A percentile compares a stretch with the other conserved stretches of the same genome.
Evolutionary conservation across 2,329 filamentous ascomycete species (phyloP).

Genomic region (Chaetomiaceae sp.): DNA sequence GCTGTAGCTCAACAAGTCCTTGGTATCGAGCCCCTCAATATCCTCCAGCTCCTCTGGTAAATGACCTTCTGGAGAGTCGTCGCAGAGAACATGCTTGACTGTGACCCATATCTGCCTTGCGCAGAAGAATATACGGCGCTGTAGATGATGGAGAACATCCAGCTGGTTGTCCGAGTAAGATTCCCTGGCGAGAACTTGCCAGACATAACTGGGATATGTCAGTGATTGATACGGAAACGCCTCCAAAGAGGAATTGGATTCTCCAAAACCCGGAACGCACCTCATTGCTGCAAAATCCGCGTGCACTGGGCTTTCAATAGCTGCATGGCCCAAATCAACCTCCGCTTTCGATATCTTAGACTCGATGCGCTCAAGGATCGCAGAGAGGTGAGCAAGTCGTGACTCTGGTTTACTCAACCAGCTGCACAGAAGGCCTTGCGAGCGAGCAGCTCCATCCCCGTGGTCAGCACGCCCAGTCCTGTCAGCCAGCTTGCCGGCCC

Average conservation of each 20-base stretch:
- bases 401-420: constrained; percentile 45
- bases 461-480: constrained; percentile 82
- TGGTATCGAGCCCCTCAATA: constrained; percentile 68
- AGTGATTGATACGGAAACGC: constrained; percentile 1
- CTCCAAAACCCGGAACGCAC: constrained; percentile 35
- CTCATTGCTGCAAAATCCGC: constrained; percentile 64
- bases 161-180: constrained; percentile 38
- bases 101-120: constrained; percentile 71
- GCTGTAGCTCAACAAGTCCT: constrained; percentile 88
- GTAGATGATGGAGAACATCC: constrained; percentile 38
- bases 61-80: constrained; percentile 91
- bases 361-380: constrained; percentile 59
- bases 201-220: constrained; percentile 42
- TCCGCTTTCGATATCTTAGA: constrained; percentile 60
- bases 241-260: background rate
- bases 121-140: constrained; percentile 53
- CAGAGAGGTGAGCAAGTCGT: constrained; percentile 49
- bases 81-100: constrained; percentile 75
- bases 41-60: constrained; percentile 72
- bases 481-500: constrained; percentile 56
- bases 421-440: constrained; percentile 65
- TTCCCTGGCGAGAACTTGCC: constrained; percentile 45
- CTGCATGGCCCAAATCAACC: constrained; percentile 60
- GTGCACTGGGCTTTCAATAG: constrained; percentile 63
- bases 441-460: constrained; percentile 81